These are phyloP conservation scores for Phytophthora pseudosyringae DNA, from an alignment of 352 stramenopile species.

Conservation along the genomic window DNA sequence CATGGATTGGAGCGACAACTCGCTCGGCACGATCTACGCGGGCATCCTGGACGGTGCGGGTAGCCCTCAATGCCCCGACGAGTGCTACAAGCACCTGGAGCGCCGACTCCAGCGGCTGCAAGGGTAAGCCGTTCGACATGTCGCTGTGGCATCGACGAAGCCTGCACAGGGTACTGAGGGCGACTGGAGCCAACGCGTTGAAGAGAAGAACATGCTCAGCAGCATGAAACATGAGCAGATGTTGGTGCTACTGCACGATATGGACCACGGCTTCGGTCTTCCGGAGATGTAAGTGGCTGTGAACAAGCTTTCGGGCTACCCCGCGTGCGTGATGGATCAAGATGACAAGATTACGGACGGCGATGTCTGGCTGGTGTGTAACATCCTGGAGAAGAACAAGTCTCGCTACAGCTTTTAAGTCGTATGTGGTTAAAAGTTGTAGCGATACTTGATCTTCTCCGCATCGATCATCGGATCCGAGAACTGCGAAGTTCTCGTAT, in stretches of 20 bases:
- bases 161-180: too few relatives aligned
- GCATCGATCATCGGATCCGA: too few relatives aligned
- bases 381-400: constrained; percentile 29
- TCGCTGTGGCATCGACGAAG: constrained; percentile 51
- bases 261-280: constrained; percentile 47
- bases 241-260: constrained; percentile 49
- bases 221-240: constrained; percentile 35
- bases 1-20: constrained; percentile 48
- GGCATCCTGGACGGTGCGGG: constrained; percentile 3
- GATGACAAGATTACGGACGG: constrained; percentile 12
- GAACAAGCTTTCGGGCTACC: constrained; percentile 29
- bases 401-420: constrained; percentile 19
- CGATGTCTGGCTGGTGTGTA: constrained; percentile 26
- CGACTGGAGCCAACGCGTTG: constrained; percentile 49
- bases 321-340: constrained; percentile 31
- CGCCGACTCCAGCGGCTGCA: constrained; percentile 27
- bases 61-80: constrained; percentile 8
- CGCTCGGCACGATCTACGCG: constrained; percentile 15
- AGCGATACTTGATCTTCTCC: too few relatives aligned
- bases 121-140: constrained; percentile 28
- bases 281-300: constrained; percentile 33
- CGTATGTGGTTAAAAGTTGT: too few relatives aligned
- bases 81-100: constrained; percentile 13
- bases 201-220: constrained; percentile 43
- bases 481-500: too few relatives aligned